Evolutionary conservation across 1,284 basidiomycete genomes (phyloP).

Genomic region (Albatrellus sp.): DNA sequence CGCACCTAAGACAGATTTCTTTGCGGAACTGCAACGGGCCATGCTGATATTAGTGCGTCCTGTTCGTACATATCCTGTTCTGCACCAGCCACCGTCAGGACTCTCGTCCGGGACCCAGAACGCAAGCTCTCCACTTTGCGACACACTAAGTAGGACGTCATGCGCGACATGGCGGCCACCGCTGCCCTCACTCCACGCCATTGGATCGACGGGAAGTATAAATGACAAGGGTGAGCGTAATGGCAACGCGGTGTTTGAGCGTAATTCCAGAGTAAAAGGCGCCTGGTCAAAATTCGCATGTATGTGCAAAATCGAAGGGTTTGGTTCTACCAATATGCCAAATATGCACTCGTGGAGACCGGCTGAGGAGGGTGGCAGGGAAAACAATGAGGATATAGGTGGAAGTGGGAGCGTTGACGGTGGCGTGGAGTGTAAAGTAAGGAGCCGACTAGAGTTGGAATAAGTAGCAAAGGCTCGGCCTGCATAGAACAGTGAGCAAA

Average conservation of each 20-base stretch:
- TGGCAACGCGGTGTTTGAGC: constrained; percentile 36
- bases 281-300: constrained; percentile 16
- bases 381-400: constrained; percentile 44
- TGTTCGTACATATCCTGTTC: constrained; percentile 68
- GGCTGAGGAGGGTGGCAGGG: constrained; percentile 34
- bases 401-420: constrained; percentile 36
- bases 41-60: constrained; percentile 48
- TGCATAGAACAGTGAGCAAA: constrained; percentile 4
- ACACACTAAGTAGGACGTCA: constrained; percentile 71
- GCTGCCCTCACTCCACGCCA: constrained; percentile 61
- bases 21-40: constrained; percentile 77
- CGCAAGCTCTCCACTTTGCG: constrained; percentile 58
- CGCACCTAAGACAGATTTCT: constrained; percentile 73
- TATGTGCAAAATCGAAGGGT: constrained; percentile 37
- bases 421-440: constrained; percentile 39
- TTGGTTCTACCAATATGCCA: constrained; percentile 39
- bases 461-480: constrained; percentile 34
- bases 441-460: constrained; percentile 24
- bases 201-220: constrained; percentile 78
- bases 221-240: constrained; percentile 34
- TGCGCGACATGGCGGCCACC: constrained; percentile 31
- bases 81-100: constrained; percentile 38
- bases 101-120: constrained; percentile 67
- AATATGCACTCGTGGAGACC: constrained; percentile 41
- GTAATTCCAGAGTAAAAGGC: constrained; percentile 23